Conservation (phyloP, 2,329 filamentous ascomycete species). For the Aspergillus caelatus region DNA sequence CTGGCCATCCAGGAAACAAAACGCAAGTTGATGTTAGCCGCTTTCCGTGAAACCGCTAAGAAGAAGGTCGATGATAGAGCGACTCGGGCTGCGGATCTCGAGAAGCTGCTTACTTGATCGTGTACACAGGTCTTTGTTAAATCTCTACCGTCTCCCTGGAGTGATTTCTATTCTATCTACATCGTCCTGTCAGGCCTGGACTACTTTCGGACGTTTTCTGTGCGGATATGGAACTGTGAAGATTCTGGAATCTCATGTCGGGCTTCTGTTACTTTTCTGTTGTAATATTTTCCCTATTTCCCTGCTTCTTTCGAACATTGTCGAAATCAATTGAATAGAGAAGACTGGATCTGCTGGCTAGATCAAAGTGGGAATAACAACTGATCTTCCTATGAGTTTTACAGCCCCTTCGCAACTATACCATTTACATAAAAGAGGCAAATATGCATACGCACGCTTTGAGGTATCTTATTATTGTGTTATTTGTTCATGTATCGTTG, state of each 20-base stretch:
- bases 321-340: not conserved
- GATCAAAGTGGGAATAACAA: not conserved
- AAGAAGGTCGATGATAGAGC: slow-evolving; percentile 57
- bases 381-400: not conserved
- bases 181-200: too few relatives aligned
- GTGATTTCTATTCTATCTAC: not conserved
- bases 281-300: not conserved
- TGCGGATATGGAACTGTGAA: not conserved
- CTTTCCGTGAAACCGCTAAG: slow-evolving; percentile 73
- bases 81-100: slow-evolving; percentile 56
- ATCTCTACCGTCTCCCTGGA: not conserved
- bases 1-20: slow-evolving; percentile 78
- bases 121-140: not conserved
- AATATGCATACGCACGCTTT: too few relatives aligned
- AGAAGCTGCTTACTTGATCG: slow-evolving; percentile 34
- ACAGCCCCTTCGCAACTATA: not conserved
- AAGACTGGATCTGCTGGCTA: not conserved
- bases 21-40: slow-evolving; percentile 73
- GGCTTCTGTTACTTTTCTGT: not conserved
- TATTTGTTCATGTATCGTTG: not conserved
- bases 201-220: not conserved
- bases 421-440: not conserved
- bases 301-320: not conserved
- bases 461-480: not conserved
- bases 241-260: not conserved